Base-by-base conservation (phyloP, 2,329 filamentous ascomycete species). In the Diaporthe ilicicola region DNA sequence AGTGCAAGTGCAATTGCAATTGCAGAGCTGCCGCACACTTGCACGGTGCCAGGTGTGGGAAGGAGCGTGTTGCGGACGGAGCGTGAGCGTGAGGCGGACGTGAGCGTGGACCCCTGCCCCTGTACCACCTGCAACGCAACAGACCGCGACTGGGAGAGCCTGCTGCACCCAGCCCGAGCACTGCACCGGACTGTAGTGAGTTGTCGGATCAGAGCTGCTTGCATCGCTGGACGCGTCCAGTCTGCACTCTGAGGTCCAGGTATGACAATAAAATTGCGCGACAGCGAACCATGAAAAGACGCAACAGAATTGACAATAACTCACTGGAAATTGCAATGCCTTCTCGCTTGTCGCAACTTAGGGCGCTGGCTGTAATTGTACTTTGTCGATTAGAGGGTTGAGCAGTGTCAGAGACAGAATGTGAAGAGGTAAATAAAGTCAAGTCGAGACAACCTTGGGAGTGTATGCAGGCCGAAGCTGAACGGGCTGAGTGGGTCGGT, bases 61-160 rank as follows among this genome's bases (percentile, higher is more conserved):
- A 68, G 39, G 66, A 68, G 66, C 66, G 66, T 68, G 66, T 68
- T 68, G 66, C 53, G 44, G 53, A 50, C 66, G 53, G 53, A 59
- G 66, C 66, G 54, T 56, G 53, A 51, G 44, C 59, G 59, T 64
- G 59, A 64, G 59, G 59, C 59, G 29, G 44, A 64, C 59, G 59
- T 64, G 59, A 44, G 50, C 66, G 66, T 68, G 66, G 53, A 68
- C 66, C 66, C 66, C 66, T 68, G 66, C 53, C 59, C 53, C 32
- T 56, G 65, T 51, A 42, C 42, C 55, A 66, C 62, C 50, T 66
- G 62, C 62, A 51, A 39, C 54, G 54, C 56, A 62, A 48, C 42
- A 64, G 42, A 64, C 29, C 59, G 59, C 59, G 59, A 64, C 59
- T 64, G 59, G 42, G 19, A 61, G 59, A 32, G 59, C 27, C 42